Base-by-base conservation (phyloP, 768 basidiomycete species). In the Symmetrospora coprosmae region DNA sequence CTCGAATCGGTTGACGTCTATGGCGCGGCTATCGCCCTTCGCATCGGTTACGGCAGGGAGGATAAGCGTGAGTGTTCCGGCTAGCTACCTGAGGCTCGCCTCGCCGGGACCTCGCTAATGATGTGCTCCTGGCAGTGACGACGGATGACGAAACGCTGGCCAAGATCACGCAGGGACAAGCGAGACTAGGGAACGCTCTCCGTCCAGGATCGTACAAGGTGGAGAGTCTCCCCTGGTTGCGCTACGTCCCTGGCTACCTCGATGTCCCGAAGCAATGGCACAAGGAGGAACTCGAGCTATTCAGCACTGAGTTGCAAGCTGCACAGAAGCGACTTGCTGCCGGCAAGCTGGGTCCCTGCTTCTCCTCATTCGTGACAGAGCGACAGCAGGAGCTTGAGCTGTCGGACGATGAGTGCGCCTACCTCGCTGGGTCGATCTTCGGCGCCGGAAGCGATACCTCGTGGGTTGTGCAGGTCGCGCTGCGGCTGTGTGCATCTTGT, bases 391-490 rank as follows among this genome's bases (percentile, higher is more conserved):
- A 63, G 31, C 30, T 47, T 33, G 61, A 46, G 25, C 33, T 58
- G 4, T 35, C 40, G 11, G 58, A 63, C 25, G 45, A 60, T 27
- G 61, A 63, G 38, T 28, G 30, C 33, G 61, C 61, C 9, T 63
- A 63, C 38, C n/a, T 61, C 19, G 62, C 35, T 21, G 61, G 61
- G 2, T 47, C 41, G 6, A 63, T 63, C 31, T 63, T 61, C 37
- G 61, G 61, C 25, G 61, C 61, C 8, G 61, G 61, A 16, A 60
- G 62, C 19, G 61, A 63, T n/a, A 63, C 61, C 23, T 31, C 40
- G 35, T 41, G 40, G 19, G 16, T 47, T 47, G 45, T n/a, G n/a
- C n/a, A n/a, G n/a, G n/a, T n/a, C n/a, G n/a, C n/a, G n/a, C n/a
- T n/a, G 14, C 17, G 14, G 13, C 45, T 47, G 14, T n/a, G 23